Evolutionary conservation across 495 filamentous ascomycete species (phyloP).

Genomic region (Lasiosphaeria hispida): DNA sequence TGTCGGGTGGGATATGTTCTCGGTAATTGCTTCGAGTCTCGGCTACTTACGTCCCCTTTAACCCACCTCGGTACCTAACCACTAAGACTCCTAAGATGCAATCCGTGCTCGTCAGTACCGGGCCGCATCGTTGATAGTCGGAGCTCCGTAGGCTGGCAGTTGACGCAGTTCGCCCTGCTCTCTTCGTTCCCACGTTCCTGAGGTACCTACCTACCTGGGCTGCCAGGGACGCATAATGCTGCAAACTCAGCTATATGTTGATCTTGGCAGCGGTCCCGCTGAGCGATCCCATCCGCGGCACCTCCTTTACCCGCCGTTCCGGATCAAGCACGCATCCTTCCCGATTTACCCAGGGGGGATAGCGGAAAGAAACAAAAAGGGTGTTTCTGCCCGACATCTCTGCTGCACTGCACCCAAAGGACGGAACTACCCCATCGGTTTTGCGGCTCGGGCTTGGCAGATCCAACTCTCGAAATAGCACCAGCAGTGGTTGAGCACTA

Average conservation of each 20-base stretch:
- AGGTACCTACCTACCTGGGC: not conserved
- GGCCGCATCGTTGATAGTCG: not conserved
- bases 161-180: not conserved
- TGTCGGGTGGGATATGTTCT: not conserved
- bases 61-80: not conserved
- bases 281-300: not conserved
- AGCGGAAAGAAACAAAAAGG: not conserved
- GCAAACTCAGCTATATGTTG: conserved; percentile 1
- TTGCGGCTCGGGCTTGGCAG: conserved; percentile 12
- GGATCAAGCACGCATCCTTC: not conserved
- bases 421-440: conserved; percentile 10
- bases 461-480: not conserved
- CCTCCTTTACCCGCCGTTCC: conserved; percentile 10
- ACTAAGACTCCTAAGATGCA: not conserved
- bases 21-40: not conserved
- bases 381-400: not conserved
- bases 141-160: conserved; percentile 5
- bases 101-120: not conserved
- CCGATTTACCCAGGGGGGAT: conserved; percentile 8
- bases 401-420: not conserved
- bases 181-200: not conserved
- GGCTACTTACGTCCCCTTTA: too few relatives aligned
- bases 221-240: not conserved
- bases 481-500: not conserved
- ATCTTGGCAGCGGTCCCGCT: not conserved